These are phyloP conservation scores for Trichoderma simmonsii DNA, from an alignment of 2,329 filamentous ascomycete species.

Conservation along the genomic window DNA sequence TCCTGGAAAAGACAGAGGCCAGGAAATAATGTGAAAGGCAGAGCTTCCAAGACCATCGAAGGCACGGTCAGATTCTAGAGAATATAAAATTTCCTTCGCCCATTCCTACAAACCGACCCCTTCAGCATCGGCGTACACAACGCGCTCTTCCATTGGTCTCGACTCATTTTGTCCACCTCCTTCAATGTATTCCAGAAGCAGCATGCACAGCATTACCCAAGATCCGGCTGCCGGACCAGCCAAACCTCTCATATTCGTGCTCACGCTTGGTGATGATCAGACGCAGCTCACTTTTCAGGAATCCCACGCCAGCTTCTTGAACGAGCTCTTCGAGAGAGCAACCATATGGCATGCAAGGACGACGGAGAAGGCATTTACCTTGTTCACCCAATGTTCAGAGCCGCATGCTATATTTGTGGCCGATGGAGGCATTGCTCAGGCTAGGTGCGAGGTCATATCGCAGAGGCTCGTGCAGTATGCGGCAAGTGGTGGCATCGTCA, in stretches of 20 bases:
- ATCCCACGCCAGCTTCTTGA: constrained; percentile 11
- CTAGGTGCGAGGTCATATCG: constrained; percentile 4
- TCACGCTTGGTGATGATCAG: constrained; percentile 4
- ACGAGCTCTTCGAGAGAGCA: constrained; percentile 15
- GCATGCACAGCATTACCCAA: not conserved
- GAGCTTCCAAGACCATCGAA: not conserved
- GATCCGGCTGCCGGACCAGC: constrained; percentile 26
- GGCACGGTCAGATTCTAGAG: not conserved
- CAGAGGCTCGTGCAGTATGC: constrained; percentile 16
- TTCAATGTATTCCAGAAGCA: not conserved
- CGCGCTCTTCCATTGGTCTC: not conserved
- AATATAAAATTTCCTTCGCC: not conserved
- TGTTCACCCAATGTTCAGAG: not conserved
- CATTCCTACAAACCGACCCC: not conserved
- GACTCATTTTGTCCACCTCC: not conserved
- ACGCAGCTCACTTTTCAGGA: constrained; percentile 4
- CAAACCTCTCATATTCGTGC: constrained; percentile 13
- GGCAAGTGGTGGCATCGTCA: constrained; percentile 1
- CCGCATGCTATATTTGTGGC: constrained; percentile 11
- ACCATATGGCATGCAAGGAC: constrained; percentile 9
- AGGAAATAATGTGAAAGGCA: not conserved
- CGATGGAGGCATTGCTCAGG: constrained; percentile 3
- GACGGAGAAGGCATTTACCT: not conserved
- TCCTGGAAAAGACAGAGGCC: not conserved
- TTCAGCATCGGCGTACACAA: not conserved